Conservation (phyloP, 441 rosid species). For the Hura crepitans region DNA sequence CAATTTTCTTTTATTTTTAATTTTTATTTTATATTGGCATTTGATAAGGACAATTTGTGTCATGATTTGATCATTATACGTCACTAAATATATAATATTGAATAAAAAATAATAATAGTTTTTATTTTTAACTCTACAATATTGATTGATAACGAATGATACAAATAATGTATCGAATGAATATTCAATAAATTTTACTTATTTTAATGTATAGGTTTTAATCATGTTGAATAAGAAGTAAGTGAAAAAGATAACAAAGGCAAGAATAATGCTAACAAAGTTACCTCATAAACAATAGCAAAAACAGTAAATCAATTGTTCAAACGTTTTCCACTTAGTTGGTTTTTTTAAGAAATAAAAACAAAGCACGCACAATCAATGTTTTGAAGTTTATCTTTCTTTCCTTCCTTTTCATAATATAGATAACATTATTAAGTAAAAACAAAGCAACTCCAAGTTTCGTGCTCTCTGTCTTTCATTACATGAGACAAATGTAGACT, state of each 20-base stretch:
- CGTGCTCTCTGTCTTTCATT: slow-evolving; percentile 21
- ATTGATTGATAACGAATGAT: too few species aligned
- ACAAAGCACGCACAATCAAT: neutral
- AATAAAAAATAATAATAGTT: too few species aligned
- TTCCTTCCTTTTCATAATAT: too few species aligned
- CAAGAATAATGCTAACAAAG: slow-evolving; percentile 12
- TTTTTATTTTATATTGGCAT: slow-evolving; percentile 9
- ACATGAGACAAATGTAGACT: slow-evolving; percentile 16
- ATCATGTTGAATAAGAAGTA: slow-evolving; percentile 22
- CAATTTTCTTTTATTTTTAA: neutral
- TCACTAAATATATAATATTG: too few species aligned
- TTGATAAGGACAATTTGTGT: slow-evolving; percentile 24
- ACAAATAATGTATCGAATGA: too few species aligned
- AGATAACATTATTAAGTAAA: neutral
- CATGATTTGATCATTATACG: too few species aligned
- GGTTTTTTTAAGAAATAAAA: neutral
- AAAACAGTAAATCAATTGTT: slow-evolving; percentile 24
- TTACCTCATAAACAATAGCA: slow-evolving; percentile 16
- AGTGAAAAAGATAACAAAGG: slow-evolving; percentile 17
- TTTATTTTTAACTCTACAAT: too few species aligned
- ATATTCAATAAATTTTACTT: slow-evolving; percentile 17
- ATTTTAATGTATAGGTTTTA: slow-evolving; percentile 26
- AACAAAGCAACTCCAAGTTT: neutral
- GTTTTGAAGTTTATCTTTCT: slow-evolving; percentile 11
- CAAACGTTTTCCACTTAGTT: slow-evolving; percentile 1